Evolutionary conservation across 305 asterid species (phyloP).

Genomic region (Fraxinus latifolia): DNA sequence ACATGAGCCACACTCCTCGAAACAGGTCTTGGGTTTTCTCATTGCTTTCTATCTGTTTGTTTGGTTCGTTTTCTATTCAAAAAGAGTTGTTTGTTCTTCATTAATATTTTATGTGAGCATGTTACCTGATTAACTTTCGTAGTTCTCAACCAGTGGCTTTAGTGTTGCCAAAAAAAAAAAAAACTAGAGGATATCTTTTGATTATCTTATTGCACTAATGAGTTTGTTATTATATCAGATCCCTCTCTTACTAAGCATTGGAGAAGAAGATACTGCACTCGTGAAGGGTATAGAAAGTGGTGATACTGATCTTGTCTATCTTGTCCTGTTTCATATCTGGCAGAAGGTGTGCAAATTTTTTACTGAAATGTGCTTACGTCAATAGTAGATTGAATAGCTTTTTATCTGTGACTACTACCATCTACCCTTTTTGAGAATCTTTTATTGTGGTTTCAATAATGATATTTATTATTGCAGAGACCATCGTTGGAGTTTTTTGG

Average conservation of each 20-base stretch:
- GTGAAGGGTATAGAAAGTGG: constrained; percentile 85
- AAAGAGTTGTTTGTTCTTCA: constrained; percentile 1
- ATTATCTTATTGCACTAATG: not conserved
- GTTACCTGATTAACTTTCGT: constrained; percentile 2
- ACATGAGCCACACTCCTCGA: constrained; percentile 84
- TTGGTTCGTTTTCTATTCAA: not conserved
- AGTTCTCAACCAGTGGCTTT: constrained; percentile 7
- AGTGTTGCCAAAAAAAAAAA: not conserved
- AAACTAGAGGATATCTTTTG: not conserved
- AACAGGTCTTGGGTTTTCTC: constrained; percentile 56
- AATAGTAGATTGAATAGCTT: not conserved
- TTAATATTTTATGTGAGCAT: constrained; percentile 8
- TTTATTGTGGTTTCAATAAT: constrained; percentile 2
- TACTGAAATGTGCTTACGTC: not conserved
- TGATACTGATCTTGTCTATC: constrained; percentile 95
- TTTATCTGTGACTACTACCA: not conserved
- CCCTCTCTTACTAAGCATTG: constrained; percentile 93
- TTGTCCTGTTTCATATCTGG: constrained; percentile 90
- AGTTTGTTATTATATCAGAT: constrained; percentile 47
- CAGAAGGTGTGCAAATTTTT: constrained; percentile 55
- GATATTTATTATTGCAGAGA: constrained; percentile 48
- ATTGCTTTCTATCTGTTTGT: not conserved
- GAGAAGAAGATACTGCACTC: constrained; percentile 91
- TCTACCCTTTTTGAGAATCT: not conserved
- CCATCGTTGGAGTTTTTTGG: constrained; percentile 74